Percentiles rank a stretch among this genome's conserved stretches.
Conservation (phyloP, 2,329 filamentous ascomycete genomes). For the Verticillium dahliae region DNA sequence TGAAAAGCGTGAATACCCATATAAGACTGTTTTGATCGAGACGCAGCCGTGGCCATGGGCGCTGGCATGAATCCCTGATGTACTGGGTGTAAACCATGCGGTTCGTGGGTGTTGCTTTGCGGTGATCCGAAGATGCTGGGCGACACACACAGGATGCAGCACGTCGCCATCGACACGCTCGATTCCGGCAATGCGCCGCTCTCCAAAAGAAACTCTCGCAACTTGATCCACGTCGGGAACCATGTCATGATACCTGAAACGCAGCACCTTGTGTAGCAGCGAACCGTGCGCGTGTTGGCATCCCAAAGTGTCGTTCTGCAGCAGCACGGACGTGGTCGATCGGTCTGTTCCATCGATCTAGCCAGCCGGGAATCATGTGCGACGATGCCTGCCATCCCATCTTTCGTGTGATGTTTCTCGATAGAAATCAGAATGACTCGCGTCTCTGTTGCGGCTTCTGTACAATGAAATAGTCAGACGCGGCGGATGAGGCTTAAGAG, state of each 20-base stretch:
- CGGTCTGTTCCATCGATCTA: neutral
- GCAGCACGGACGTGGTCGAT: neutral
- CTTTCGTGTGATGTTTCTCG: neutral
- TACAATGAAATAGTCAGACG: neutral
- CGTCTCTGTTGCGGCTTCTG: no score
- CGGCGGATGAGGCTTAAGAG: neutral
- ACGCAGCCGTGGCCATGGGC: no score
- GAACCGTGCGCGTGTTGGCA: neutral
- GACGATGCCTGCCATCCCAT: neutral
- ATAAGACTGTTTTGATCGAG: neutral
- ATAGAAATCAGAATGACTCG: neutral
- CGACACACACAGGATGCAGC: neutral
- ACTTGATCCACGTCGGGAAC: neutral
- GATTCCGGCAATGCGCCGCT: neutral
- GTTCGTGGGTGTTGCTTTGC: no score
- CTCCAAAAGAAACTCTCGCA: neutral
- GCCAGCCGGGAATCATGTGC: neutral
- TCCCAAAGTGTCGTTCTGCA: neutral
- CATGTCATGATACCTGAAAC: neutral
- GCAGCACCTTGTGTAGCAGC: neutral
- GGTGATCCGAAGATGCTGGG: neutral
- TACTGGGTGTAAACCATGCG: no score
- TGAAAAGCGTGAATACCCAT: neutral
- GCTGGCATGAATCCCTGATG: no score
- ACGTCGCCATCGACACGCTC: neutral